These are phyloP conservation scores for Dryas drummondii DNA, from an alignment of 306 rosid genomes.

Conservation along the genomic window DNA sequence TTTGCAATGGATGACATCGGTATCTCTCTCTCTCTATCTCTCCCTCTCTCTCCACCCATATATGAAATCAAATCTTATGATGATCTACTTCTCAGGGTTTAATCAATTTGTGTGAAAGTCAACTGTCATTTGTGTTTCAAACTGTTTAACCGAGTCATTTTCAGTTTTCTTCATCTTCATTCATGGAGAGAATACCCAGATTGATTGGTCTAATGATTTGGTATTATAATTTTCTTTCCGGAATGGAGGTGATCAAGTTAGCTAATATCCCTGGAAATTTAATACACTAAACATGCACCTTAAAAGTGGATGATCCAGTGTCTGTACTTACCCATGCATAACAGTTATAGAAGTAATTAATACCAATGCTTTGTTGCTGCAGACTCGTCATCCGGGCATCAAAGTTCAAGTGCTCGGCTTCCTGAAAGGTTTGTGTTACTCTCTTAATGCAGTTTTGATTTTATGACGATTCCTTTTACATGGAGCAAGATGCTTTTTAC, in stretches of 20 bases:
- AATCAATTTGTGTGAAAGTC: not conserved
- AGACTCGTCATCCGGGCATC: constrained; percentile 79
- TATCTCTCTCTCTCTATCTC: constrained; percentile 27
- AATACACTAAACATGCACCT: not conserved
- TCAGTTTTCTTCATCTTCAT: not conserved
- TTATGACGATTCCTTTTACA: not conserved
- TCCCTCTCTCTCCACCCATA: not conserved
- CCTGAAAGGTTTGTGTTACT: constrained; percentile 76
- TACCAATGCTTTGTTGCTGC: constrained; percentile 25
- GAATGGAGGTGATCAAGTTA: not conserved
- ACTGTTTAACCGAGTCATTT: not conserved
- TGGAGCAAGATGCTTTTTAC: not conserved
- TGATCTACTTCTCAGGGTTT: not conserved
- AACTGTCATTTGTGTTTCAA: not conserved
- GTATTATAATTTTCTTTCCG: not conserved
- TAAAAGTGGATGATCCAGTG: not conserved
- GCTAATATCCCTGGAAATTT: not conserved
- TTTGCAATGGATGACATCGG: constrained; percentile 79
- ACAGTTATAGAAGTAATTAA: not conserved
- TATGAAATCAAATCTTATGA: not conserved
- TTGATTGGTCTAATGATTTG: not conserved
- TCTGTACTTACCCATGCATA: not conserved
- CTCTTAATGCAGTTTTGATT: not conserved
- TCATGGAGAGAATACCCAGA: not conserved
- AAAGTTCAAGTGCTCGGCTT: constrained; percentile 77